Evolutionary conservation across 2,329 filamentous ascomycete genomes (phyloP), one percentile per base, ranked within the genome.

Genomic region (Colletotrichum lindemuthianum): DNA sequence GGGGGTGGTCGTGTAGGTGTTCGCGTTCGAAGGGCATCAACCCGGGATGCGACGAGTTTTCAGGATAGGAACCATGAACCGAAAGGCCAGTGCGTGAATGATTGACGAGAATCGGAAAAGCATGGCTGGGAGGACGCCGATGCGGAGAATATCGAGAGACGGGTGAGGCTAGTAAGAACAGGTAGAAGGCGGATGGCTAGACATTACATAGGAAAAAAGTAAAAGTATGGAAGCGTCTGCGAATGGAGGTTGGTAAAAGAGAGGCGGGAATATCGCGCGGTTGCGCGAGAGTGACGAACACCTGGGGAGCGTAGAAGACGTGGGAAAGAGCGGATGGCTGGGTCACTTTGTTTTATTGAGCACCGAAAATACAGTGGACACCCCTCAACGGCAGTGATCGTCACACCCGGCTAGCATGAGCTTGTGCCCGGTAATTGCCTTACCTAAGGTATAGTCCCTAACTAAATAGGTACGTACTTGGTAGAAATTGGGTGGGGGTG

Each of bases 91-190:
- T 63, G 63, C 63, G 56, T 63, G 63, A 66, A 63, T 39, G 67
- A 70, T 69, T 72, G 68, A 67, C 69, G 70, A 43, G 63, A 67
- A 63, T 61, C 37, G 59, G 59, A 55, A 65, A 66, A 53, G 63
- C 63, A 71, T 71, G 63, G 54, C 59, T 70, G 66, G 50, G 59
- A 51, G 43, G 43, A 47, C 16, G 50, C 53, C 54, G 43, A 49
- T 64, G 53, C 52, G n/a, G 44, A 24, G 13, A n/a, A 45, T 53
- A 41, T 15, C 32, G 12, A 6, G 16, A 64, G 13, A 32, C 12
- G 41, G 32, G 36, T 55, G 40, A 52, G 37, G 36, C 60, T 59
- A 60, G 44, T 36, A 36, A 36, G 33, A 40, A 49, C 41, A 54
- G 45, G 16, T 49, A 37, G 47, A 56, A 52, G 53, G 34, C 36